phyloP scores from a whole-genome alignment of 306 rosid species.

The Herpetospermum pedunculosum region DNA sequence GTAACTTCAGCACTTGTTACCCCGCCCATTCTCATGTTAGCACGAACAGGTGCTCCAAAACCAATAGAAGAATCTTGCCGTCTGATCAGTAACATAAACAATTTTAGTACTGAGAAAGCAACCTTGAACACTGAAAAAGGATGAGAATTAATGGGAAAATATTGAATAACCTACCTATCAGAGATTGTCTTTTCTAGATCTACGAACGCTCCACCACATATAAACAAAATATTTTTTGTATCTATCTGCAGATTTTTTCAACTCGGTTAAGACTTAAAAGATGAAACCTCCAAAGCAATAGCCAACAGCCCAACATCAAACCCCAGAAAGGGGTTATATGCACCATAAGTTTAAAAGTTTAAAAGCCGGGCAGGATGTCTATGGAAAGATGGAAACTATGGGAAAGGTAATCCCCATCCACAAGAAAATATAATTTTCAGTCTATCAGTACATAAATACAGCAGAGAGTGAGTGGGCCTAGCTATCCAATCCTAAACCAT shows the following conservation, averaged over 20 bases:
- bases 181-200: slow-evolving; percentile 97
- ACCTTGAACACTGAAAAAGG: background rate
- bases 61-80: slow-evolving; percentile 97
- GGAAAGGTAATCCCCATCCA: background rate
- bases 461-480: background rate
- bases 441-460: background rate
- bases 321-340: background rate
- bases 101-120: background rate
- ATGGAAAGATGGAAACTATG: background rate
- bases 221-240: slow-evolving; percentile 87
- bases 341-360: background rate
- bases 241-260: slow-evolving; percentile 53
- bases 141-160: background rate
- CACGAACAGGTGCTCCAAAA: slow-evolving; percentile 93
- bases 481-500: background rate
- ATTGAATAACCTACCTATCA: slow-evolving; percentile 51
- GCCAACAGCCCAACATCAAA: background rate
- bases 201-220: slow-evolving; percentile 93
- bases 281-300: background rate
- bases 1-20: slow-evolving; percentile 55
- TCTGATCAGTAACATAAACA: slow-evolving; percentile 36
- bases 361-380: background rate
- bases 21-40: slow-evolving; percentile 69
- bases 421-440: background rate
- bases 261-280: background rate